A percentile compares a stretch with the other conserved stretches of the same genome.
Conservation (phyloP, 2,329 filamentous ascomycete species). For the Juglanconis juglandina region DNA sequence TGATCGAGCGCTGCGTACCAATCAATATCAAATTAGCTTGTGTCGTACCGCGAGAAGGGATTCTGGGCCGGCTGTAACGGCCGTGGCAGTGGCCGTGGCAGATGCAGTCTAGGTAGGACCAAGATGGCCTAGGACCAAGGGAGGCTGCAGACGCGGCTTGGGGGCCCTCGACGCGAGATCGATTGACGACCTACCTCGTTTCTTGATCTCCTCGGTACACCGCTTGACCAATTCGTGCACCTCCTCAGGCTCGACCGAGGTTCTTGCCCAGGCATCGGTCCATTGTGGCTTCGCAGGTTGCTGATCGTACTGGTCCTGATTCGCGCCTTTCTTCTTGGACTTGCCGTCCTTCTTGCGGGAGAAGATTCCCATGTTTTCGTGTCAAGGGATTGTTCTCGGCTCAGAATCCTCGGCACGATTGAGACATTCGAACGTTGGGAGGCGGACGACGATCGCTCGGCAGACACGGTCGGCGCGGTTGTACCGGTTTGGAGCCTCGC, state of each 20-base stretch:
- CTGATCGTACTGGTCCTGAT: constrained; percentile 47
- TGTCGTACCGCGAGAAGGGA: constrained; percentile 14
- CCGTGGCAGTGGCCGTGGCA: constrained; percentile 10
- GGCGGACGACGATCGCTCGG: constrained; percentile 13
- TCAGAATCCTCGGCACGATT: constrained; percentile 9
- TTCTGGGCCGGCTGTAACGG: not conserved
- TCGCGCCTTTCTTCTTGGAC: constrained; percentile 61
- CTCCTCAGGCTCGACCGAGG: constrained; percentile 81
- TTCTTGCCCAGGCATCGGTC: constrained; percentile 84
- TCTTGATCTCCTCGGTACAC: constrained; percentile 89
- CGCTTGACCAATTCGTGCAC: constrained; percentile 80
- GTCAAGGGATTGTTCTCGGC: constrained; percentile 1
- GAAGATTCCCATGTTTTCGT: constrained; percentile 42
- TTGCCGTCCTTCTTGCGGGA: constrained; percentile 71
- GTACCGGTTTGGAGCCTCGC: not conserved
- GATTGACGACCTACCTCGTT: constrained; percentile 66
- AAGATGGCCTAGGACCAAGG: constrained; percentile 6
- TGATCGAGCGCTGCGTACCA: constrained; percentile 68
- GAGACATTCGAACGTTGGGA: constrained; percentile 16
- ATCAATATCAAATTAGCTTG: constrained; percentile 7
- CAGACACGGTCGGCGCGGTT: constrained; percentile 10
- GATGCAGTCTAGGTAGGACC: constrained; percentile 13
- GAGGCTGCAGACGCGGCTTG: constrained; percentile 16
- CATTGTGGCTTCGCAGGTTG: constrained; percentile 70
- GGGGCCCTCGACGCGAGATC: not conserved